These are phyloP conservation scores for Moelleriella libera DNA, from an alignment of 2,329 filamentous ascomycete genomes.

Conservation along the genomic window DNA sequence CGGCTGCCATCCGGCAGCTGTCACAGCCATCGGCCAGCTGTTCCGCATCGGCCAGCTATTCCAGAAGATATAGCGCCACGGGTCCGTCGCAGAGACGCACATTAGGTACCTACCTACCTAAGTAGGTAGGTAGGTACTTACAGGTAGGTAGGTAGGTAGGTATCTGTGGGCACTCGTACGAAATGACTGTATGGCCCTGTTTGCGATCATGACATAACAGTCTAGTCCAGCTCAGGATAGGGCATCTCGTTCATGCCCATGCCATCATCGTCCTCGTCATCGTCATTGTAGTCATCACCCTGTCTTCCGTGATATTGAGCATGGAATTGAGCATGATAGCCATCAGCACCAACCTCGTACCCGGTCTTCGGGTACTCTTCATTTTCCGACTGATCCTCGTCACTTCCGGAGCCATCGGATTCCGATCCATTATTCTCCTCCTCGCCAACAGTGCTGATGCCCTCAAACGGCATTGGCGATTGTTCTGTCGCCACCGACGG, in stretches of 20 bases:
- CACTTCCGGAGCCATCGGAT: constrained; percentile 11
- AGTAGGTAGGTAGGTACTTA: too few species aligned
- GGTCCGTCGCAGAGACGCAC: too few species aligned
- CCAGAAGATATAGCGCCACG: neutral
- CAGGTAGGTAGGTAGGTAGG: too few species aligned
- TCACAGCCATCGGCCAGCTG: neutral
- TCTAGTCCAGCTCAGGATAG: constrained; percentile 9
- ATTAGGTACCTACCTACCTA: too few species aligned
- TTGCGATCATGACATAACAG: neutral
- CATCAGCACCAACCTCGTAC: constrained; percentile 10
- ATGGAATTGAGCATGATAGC: neutral
- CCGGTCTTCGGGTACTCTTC: constrained; percentile 5
- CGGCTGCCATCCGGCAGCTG: neutral
- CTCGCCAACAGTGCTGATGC: constrained; percentile 4
- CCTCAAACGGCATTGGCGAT: constrained; percentile 3
- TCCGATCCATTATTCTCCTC: constrained; percentile 2
- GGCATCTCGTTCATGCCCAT: constrained; percentile 2
- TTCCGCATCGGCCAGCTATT: neutral
- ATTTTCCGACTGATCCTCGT: constrained; percentile 5
- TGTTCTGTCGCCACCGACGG: constrained; percentile 7
- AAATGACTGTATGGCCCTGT: too few species aligned
- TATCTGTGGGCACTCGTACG: too few species aligned
- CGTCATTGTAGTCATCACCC: constrained; percentile 11
- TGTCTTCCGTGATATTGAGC: constrained; percentile 5
- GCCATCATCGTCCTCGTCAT: constrained; percentile 5